Evolutionary conservation across 2,329 filamentous ascomycete species (phyloP).

Genomic region (Xylaria sp.): DNA sequence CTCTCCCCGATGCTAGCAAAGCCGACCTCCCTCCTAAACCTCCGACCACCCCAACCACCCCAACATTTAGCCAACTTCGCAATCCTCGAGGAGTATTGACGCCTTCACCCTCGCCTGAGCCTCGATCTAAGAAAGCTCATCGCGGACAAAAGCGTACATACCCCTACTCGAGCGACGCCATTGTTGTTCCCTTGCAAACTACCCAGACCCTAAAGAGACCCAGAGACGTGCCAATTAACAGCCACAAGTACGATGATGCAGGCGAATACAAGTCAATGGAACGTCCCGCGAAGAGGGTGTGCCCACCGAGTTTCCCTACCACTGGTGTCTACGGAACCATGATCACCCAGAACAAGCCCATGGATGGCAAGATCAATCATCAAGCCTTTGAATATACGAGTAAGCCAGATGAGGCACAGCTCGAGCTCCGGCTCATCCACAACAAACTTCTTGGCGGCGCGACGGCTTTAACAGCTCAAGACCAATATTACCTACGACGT

Average conservation of each 20-base stretch:
- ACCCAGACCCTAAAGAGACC: neutral
- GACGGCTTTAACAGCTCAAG: constrained; percentile 7
- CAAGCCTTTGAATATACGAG: neutral
- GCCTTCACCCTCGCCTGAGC: neutral
- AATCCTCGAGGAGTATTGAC: neutral
- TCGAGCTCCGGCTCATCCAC: neutral
- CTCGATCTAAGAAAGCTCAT: neutral
- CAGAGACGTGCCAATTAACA: neutral
- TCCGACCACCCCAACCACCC: neutral
- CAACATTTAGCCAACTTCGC: neutral
- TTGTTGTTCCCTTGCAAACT: neutral
- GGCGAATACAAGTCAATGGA: neutral
- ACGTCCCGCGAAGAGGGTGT: neutral
- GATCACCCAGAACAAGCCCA: neutral
- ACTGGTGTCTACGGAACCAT: neutral
- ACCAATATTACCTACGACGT: constrained; percentile 12
- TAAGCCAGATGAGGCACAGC: neutral
- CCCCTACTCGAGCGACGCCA: neutral
- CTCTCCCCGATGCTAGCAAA: constrained; percentile 19
- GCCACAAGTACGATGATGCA: neutral
- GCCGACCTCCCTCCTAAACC: constrained; percentile 15
- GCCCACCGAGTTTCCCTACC: neutral
- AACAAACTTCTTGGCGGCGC: constrained; percentile 17
- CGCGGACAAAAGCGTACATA: neutral
- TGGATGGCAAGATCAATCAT: neutral